A percentile compares a stretch with the other conserved stretches of the same genome.
These are phyloP conservation scores for Apiospora sp. DNA, from an alignment of 2,329 filamentous ascomycete genomes.

Conservation along the genomic window DNA sequence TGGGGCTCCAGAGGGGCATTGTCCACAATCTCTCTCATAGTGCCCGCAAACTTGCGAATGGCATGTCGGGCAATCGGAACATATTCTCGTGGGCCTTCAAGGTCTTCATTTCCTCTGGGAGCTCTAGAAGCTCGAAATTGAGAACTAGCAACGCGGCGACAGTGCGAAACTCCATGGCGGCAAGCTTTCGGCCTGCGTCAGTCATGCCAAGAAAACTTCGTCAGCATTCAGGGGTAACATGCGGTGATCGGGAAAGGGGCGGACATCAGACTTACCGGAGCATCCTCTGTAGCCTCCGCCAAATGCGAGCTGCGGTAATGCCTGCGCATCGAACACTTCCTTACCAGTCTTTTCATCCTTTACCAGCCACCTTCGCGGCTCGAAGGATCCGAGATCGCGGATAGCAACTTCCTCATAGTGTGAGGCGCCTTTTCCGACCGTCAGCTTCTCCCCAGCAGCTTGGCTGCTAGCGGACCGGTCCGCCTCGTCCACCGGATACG, in stretches of 20 bases:
- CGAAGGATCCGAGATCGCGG: constrained; percentile 28
- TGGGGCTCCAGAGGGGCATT: not conserved
- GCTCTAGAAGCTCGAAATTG: constrained; percentile 30
- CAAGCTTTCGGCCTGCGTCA: constrained; percentile 30
- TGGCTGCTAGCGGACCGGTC: not conserved
- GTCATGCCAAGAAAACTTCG: not conserved
- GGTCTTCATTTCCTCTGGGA: constrained; percentile 27
- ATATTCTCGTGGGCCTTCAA: constrained; percentile 13
- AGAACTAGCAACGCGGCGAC: constrained; percentile 29
- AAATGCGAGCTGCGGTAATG: constrained; percentile 29
- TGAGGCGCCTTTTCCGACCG: not conserved
- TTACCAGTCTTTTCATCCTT: constrained; percentile 26
- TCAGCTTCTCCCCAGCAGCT: not conserved
- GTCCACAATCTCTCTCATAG: not conserved
- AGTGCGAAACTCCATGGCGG: constrained; percentile 31
- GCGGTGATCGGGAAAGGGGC: not conserved
- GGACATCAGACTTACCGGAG: constrained; percentile 29
- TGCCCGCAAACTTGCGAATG: not conserved
- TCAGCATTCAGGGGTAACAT: not conserved
- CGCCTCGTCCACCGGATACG: not conserved
- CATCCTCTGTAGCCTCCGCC: constrained; percentile 33
- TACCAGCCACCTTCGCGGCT: constrained; percentile 31
- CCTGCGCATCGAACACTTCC: constrained; percentile 28
- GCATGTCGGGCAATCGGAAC: not conserved
- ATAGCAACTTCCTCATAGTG: not conserved